These are phyloP conservation scores for Penicillium tannophilum DNA, from an alignment of 495 filamentous ascomycete genomes.

Conservation along the genomic window DNA sequence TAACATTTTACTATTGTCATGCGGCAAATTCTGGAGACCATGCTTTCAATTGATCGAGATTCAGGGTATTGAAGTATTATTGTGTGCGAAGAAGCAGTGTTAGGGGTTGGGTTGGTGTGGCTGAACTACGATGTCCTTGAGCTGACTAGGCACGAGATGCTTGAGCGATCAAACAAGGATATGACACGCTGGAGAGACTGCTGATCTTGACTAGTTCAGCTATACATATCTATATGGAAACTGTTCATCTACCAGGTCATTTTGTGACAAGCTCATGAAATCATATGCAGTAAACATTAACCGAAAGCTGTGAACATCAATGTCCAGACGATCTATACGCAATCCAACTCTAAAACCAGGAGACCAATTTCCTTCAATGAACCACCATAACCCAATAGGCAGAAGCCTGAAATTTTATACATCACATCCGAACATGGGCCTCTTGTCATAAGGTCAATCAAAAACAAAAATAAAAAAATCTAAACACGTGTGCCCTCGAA, in stretches of 20 bases:
- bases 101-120: no score
- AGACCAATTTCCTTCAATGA: neutral
- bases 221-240: no score
- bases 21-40: no score
- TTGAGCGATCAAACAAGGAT: no score
- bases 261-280: neutral
- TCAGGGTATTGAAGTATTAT: no score
- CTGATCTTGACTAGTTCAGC: no score
- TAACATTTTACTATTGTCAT: no score
- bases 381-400: neutral
- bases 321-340: neutral
- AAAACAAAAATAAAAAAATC: neutral
- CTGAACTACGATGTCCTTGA: no score
- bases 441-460: neutral
- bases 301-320: neutral
- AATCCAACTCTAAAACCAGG: neutral
- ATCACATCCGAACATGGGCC: neutral
- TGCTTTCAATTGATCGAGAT: no score
- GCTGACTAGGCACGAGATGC: no score
- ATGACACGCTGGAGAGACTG: no score
- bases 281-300: neutral
- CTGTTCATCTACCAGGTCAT: neutral
- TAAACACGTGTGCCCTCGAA: constrained; percentile 26
- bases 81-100: no score
- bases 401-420: neutral